Conservation (phyloP, 1,284 basidiomycete species). For the Ganoderma resinaceum region DNA sequence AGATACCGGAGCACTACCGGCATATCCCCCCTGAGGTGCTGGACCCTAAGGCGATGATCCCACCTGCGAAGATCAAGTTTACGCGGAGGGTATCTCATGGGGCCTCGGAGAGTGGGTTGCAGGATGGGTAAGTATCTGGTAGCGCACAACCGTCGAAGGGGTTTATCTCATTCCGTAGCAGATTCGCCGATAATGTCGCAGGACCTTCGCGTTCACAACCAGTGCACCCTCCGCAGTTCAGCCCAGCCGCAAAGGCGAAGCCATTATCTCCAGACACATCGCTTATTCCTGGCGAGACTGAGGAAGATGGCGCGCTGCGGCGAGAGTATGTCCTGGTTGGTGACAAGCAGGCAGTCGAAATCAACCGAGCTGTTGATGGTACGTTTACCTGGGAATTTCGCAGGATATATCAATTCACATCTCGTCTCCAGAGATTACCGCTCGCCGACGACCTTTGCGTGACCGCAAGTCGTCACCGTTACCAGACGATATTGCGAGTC, state of each 20-base stretch:
- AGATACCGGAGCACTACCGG: constrained; percentile 69
- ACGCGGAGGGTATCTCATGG: constrained; percentile 44
- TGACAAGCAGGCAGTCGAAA: constrained; percentile 77
- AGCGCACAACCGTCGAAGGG: too few relatives aligned
- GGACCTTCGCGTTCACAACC: constrained; percentile 27
- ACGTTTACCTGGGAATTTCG: constrained; percentile 31
- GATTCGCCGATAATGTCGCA: constrained; percentile 13
- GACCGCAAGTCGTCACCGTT: constrained; percentile 59
- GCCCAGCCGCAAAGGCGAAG: constrained; percentile 30
- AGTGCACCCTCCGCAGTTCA: constrained; percentile 21
- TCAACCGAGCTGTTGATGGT: constrained; percentile 82
- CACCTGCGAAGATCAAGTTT: constrained; percentile 80
- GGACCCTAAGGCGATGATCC: constrained; percentile 79
- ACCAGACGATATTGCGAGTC: constrained; percentile 45
- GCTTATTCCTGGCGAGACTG: constrained; percentile 80
- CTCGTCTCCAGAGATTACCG: constrained; percentile 65
- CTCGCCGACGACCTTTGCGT: constrained; percentile 62
- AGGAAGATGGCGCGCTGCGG: constrained; percentile 77
- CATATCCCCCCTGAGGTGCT: constrained; percentile 78
- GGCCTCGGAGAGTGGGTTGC: constrained; percentile 12
- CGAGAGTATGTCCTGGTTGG: constrained; percentile 83
- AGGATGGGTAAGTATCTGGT: constrained; percentile 19
- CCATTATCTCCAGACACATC: constrained; percentile 65
- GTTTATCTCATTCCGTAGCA: background rate
- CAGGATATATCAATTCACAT: constrained; percentile 10